Percentiles rank a stretch among this genome's conserved stretches.
Conservation (phyloP, 2,329 filamentous ascomycete species). For the Fusarium falciforme region DNA sequence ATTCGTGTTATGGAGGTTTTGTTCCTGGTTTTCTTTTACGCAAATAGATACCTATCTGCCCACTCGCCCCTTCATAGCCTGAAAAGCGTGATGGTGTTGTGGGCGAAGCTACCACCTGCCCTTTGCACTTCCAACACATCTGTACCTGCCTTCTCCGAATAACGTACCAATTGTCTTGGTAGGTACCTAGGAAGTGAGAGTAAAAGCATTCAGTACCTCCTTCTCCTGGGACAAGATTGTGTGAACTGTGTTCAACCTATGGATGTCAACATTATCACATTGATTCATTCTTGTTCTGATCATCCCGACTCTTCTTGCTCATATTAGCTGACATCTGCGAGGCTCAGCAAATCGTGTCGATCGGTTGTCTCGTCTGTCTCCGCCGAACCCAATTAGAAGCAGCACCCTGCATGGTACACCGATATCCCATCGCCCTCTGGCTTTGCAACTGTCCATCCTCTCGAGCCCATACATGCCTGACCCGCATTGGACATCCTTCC, state of each 20-base stretch:
- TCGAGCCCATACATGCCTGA: neutral
- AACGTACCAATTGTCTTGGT: neutral
- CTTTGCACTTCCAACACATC: neutral
- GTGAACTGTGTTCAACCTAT: neutral
- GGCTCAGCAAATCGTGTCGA: neutral
- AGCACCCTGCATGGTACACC: neutral
- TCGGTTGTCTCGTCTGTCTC: neutral
- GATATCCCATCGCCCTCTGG: neutral
- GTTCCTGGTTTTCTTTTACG: neutral
- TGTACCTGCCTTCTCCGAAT: neutral
- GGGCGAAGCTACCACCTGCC: neutral
- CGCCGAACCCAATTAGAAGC: neutral
- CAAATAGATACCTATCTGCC: neutral
- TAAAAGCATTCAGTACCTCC: neutral
- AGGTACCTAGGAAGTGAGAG: neutral
- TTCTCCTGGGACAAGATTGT: neutral
- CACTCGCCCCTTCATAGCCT: neutral
- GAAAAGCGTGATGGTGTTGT: neutral
- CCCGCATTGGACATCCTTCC: slow-evolving; percentile 19
- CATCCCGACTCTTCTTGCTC: neutral
- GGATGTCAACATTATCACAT: neutral
- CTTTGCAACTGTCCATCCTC: neutral
- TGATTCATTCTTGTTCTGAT: neutral
- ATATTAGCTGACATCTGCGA: neutral
- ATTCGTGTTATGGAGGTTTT: neutral